Base-by-base conservation (phyloP, 805 yeast species). In the Metschnikowia matae region DNA sequence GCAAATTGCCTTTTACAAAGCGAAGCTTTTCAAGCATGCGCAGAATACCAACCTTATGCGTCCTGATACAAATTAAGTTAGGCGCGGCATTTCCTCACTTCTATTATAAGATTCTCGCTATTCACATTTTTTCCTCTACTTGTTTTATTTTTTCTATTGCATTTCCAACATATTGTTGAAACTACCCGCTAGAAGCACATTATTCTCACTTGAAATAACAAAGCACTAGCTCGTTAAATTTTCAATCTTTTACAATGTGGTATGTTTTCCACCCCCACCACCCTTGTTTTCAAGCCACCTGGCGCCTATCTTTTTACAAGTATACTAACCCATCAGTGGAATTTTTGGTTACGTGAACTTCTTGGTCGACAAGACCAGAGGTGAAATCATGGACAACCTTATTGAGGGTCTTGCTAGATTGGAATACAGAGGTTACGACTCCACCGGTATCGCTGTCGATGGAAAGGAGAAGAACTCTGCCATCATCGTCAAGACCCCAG, bases 371-470 rank as follows among this genome's bases (percentile, higher is more conserved):
- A 88, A 83, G 68, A 78, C 90, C 48, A 81, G 98, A 71, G 97
- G 96, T 44, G 97, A 92, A 63, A 90, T 94, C 69, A 78, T 92
- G 55, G 89, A 85, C 68, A 89, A 90, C 52, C 80, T 94, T 57
- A 79, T 92, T 46, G 97, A 90, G 62, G 96, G 96, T 56, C 77
- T 85, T 52, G 75, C 73, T 54, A 84, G 96, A 64, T 80, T 94
- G 62, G 99, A 94, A 71, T 94, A 94, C 74, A 86, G 99, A 73
- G 99, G 99, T 41, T 94, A 94, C 64, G 99, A 94, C 71, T 91
- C 98, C 18, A 86, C 97, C 21, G 99, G 99, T 64, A 77, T 94
- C 53, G 97, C 98, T 56, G 81, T 94, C 57, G 97, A 91, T 70
- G 97, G 96, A 53, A 95, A 89, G 67, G 78, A 77, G 51, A 78